Percentiles rank a stretch among this genome's conserved stretches.
Conservation (phyloP, 345 rosid genomes). For the Salix arbutifolia region DNA sequence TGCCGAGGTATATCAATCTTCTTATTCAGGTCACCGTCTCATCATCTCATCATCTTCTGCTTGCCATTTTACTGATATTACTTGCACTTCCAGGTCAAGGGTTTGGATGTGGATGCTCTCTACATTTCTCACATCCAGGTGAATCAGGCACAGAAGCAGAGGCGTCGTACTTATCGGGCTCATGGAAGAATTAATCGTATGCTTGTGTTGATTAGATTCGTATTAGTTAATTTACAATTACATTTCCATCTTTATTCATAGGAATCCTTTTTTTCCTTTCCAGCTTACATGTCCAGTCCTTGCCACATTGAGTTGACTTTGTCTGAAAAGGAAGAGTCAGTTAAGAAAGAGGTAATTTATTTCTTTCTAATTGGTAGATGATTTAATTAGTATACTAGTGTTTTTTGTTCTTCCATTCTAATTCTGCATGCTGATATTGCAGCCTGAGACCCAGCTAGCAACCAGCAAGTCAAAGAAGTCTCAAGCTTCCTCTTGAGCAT, state of each 20-base stretch:
- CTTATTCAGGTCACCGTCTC: not conserved
- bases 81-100: conserved; percentile 59
- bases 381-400: too few relatives aligned
- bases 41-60: not conserved
- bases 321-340: conserved; percentile 94
- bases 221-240: not conserved
- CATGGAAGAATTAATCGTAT: conserved; percentile 97
- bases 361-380: too few relatives aligned
- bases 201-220: not conserved
- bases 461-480: conserved; percentile 70
- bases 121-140: conserved; percentile 85
- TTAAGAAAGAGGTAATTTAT: conserved; percentile 75
- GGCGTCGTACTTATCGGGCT: conserved; percentile 94
- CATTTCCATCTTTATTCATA: not conserved
- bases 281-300: conserved; percentile 97
- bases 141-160: conserved; percentile 93
- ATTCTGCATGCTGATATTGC: conserved; percentile 9
- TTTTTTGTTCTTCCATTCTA: not conserved
- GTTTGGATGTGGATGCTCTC: conserved; percentile 89
- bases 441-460: conserved; percentile 89
- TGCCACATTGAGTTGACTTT: conserved; percentile 87
- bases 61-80: not conserved
- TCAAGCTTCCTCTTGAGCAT: conserved; percentile 30
- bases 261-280: not conserved
- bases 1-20: conserved; percentile 57